These are phyloP conservation scores for Fusarium udum DNA, from an alignment of 2,329 filamentous ascomycete species.

Conservation along the genomic window DNA sequence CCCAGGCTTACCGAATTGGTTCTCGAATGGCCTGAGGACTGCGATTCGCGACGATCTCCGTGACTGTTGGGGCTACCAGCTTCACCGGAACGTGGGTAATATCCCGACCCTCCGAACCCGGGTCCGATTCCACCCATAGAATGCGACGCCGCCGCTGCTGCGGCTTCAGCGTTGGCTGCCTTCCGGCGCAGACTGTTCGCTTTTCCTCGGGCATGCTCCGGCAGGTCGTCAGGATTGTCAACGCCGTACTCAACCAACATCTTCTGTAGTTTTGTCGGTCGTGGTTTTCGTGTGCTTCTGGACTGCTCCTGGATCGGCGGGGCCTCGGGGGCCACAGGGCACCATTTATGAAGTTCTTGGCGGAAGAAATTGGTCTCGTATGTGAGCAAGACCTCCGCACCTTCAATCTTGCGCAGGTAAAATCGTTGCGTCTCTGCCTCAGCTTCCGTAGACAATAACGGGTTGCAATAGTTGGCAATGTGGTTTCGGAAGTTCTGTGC, in stretches of 20 bases:
- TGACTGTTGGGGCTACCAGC: constrained; percentile 38
- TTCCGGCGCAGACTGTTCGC: constrained; percentile 78
- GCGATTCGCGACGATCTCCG: constrained; percentile 40
- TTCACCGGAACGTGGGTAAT: constrained; percentile 38
- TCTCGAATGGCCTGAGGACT: constrained; percentile 43
- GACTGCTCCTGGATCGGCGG: constrained; percentile 89
- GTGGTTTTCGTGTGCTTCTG: constrained; percentile 91
- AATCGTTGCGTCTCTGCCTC: constrained; percentile 92
- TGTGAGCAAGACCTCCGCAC: constrained; percentile 89
- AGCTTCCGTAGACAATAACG: constrained; percentile 80
- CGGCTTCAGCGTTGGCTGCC: constrained; percentile 67
- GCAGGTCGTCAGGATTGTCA: constrained; percentile 88
- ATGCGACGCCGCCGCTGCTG: constrained; percentile 48
- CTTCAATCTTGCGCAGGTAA: constrained; percentile 96
- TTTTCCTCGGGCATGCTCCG: constrained; percentile 82
- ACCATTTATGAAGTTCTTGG: constrained; percentile 94
- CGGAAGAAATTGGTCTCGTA: constrained; percentile 98
- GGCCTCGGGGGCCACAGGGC: constrained; percentile 84
- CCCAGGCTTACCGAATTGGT: constrained; percentile 55
- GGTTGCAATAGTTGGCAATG: constrained; percentile 82
- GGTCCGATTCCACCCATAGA: constrained; percentile 11
- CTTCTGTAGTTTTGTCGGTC: constrained; percentile 96
- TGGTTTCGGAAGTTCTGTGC: constrained; percentile 86
- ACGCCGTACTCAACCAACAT: constrained; percentile 89
- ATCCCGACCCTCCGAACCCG: constrained; percentile 41